A percentile compares a stretch with the other conserved stretches of the same genome.
phyloP scores from a whole-genome alignment of 257 asterid genomes.

The Orobanche coerulescens region DNA sequence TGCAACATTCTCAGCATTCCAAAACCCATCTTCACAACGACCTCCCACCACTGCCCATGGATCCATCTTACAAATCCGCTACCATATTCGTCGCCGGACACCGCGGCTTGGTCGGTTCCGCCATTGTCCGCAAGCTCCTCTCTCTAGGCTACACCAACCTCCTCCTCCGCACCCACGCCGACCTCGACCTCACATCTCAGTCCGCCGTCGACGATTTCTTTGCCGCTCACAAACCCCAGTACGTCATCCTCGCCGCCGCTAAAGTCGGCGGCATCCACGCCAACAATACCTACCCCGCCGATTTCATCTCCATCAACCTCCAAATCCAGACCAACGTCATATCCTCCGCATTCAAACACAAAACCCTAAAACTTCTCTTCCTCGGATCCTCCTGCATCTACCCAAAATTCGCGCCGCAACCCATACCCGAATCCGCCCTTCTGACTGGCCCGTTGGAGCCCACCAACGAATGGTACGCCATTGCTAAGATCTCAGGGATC shows the following conservation, averaged over 20 bases:
- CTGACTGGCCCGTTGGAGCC: conserved; percentile 77
- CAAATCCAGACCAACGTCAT: conserved; percentile 89
- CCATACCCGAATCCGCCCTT: conserved; percentile 82
- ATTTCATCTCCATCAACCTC: conserved; percentile 83
- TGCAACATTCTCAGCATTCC: not conserved
- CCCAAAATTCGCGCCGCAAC: conserved; percentile 93
- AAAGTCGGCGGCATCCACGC: conserved; percentile 97
- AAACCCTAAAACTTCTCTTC: conserved; percentile 56
- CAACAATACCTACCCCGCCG: conserved; percentile 83
- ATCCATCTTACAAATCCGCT: conserved; percentile 43
- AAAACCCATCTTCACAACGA: not conserved
- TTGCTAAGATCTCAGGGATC: conserved; percentile 86
- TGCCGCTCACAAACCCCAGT: conserved; percentile 49
- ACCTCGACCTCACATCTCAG: conserved; percentile 83
- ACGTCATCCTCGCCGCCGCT: conserved; percentile 87
- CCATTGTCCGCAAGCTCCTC: conserved; percentile 58
- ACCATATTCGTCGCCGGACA: conserved; percentile 82
- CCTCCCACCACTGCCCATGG: conserved; percentile 27
- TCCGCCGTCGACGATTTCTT: conserved; percentile 74
- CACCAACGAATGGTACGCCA: conserved; percentile 88
- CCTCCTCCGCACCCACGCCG: conserved; percentile 76
- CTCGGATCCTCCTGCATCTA: conserved; percentile 93
- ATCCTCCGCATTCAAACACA: conserved; percentile 54
- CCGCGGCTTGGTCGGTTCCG: conserved; percentile 91
- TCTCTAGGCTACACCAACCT: conserved; percentile 56